phyloP scores from a whole-genome alignment of 768 basidiomycete species.

The Crucibulum laeve region DNA sequence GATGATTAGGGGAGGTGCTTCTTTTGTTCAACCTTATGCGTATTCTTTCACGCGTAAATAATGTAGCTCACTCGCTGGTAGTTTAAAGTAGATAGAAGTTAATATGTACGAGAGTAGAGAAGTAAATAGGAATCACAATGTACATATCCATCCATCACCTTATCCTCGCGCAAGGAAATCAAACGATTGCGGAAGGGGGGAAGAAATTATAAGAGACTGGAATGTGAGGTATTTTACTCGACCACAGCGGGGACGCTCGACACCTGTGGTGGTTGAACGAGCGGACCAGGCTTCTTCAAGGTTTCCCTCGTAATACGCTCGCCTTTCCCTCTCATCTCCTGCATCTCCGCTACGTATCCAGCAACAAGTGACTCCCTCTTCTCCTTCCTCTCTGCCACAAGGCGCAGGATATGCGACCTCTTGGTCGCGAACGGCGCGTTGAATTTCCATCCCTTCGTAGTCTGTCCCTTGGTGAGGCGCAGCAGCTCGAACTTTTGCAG shows the following conservation, averaged over 20 bases:
- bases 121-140: no score
- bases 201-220: no score
- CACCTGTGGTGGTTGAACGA: neutral
- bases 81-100: no score
- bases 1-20: neutral
- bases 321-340: conserved; percentile 27
- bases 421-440: conserved; percentile 38
- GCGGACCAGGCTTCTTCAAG: conserved; percentile 9
- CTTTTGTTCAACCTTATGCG: no score
- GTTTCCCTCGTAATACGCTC: conserved; percentile 14
- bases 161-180: no score
- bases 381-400: conserved; percentile 37
- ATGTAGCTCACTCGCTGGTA: no score
- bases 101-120: no score
- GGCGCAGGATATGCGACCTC: conserved; percentile 39
- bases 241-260: neutral
- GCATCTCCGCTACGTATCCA: conserved; percentile 28
- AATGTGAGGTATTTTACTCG: neutral
- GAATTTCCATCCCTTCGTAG: conserved; percentile 35
- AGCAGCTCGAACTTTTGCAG: conserved; percentile 33
- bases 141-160: no score
- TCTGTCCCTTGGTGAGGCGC: conserved; percentile 32
- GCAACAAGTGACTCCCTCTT: conserved; percentile 34
- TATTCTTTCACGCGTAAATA: no score
- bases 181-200: no score